Conservation (phyloP, 345 rosid genomes). For the Fremontodendron californicum region DNA sequence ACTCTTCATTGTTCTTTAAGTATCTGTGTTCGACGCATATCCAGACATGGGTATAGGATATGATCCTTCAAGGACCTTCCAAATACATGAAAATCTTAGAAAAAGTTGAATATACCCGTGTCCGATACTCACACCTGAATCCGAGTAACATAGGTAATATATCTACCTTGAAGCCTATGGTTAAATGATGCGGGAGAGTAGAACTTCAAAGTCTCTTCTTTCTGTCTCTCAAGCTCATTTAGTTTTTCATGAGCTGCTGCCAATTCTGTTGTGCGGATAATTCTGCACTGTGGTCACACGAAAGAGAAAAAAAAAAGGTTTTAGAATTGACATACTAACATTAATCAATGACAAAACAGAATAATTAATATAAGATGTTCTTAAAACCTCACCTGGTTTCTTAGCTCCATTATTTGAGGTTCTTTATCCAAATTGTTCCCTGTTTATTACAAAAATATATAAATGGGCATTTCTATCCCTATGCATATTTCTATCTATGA, state of each 20-base stretch:
- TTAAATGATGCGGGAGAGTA: slow-evolving; percentile 67
- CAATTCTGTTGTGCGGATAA: slow-evolving; percentile 85
- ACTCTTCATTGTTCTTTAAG: too few relatives aligned
- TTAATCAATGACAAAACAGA: neutral
- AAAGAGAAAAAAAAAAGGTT: neutral
- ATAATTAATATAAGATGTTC: neutral
- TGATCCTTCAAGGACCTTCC: too few relatives aligned
- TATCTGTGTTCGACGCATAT: too few relatives aligned
- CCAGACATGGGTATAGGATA: too few relatives aligned
- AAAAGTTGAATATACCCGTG: neutral
- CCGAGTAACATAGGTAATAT: neutral
- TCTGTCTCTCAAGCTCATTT: slow-evolving; percentile 69
- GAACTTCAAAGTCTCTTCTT: slow-evolving; percentile 62
- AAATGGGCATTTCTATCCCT: neutral
- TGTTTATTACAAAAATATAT: slow-evolving; percentile 21
- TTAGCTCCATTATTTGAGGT: slow-evolving; percentile 77
- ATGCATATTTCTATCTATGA: neutral
- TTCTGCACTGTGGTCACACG: slow-evolving; percentile 57
- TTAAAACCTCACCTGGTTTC: slow-evolving; percentile 55
- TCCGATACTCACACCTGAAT: neutral
- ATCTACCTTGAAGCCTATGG: slow-evolving; percentile 68
- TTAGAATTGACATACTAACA: neutral
- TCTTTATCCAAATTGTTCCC: slow-evolving; percentile 83
- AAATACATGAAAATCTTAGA: too few relatives aligned
- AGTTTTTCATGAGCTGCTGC: slow-evolving; percentile 86